A percentile compares a stretch with the other conserved stretches of the same genome.
Conservation (phyloP, 139 green algal species). For the Tetradesmus lagerheimii region DNA sequence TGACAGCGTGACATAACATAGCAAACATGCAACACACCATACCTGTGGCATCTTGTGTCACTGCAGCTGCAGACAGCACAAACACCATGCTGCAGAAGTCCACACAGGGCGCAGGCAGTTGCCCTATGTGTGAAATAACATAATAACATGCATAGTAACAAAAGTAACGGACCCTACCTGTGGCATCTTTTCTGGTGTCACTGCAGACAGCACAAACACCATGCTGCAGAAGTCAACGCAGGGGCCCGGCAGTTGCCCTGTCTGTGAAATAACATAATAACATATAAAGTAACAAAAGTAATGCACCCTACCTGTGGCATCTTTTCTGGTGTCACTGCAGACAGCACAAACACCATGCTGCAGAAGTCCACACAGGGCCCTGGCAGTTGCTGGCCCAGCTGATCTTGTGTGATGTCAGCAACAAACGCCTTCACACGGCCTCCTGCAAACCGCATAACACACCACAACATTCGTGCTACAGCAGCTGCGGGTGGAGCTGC, state of each 20-base stretch:
- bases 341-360: slow-evolving; percentile 93
- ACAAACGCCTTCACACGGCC: slow-evolving; percentile 82
- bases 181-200: slow-evolving; percentile 81
- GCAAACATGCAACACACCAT: too few species aligned
- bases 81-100: slow-evolving; percentile 86
- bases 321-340: slow-evolving; percentile 82
- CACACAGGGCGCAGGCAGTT: slow-evolving; percentile 1
- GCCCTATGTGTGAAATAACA: background rate
- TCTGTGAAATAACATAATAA: background rate
- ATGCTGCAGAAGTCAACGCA: slow-evolving; percentile 67
- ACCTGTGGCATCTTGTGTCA: slow-evolving; percentile 86
- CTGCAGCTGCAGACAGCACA: slow-evolving; percentile 93
- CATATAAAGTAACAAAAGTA: background rate
- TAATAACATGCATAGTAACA: background rate
- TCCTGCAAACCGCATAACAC: background rate
- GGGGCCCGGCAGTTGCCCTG: background rate
- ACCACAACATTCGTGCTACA: background rate
- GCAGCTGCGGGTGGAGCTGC: background rate
- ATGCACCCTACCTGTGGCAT: slow-evolving; percentile 74
- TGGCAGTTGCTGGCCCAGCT: slow-evolving; percentile 47
- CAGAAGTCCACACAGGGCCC: slow-evolving; percentile 59
- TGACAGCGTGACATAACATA: too few species aligned
- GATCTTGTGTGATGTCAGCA: slow-evolving; percentile 82
- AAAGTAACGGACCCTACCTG: too few species aligned
- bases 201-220: slow-evolving; percentile 95